Conservation (phyloP, 139 green algal genomes). For the Dunaliella sp. region DNA sequence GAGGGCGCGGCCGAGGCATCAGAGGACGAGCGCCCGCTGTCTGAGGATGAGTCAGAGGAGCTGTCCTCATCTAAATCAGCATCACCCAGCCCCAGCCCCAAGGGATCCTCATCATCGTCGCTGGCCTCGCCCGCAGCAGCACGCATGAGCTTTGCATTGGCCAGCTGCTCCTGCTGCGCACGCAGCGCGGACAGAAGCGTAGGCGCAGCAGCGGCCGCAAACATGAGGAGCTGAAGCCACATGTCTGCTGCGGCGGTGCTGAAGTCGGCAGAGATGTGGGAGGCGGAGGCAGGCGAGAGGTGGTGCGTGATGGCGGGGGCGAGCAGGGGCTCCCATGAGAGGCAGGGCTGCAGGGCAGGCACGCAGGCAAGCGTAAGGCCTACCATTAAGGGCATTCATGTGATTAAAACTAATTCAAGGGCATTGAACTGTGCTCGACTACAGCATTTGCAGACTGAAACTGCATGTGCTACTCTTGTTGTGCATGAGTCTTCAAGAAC, state of each 20-base stretch:
- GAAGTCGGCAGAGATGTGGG: conserved; percentile 48
- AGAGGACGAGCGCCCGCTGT: neutral
- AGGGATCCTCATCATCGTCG: neutral
- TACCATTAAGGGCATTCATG: too few relatives aligned
- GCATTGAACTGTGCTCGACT: too few relatives aligned
- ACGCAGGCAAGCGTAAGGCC: too few relatives aligned
- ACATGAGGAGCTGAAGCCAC: conserved; percentile 74
- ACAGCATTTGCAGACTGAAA: too few relatives aligned
- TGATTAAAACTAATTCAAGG: too few relatives aligned
- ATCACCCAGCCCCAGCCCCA: neutral
- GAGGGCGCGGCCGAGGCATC: neutral
- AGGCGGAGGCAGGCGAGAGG: conserved; percentile 12
- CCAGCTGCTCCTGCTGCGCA: conserved; percentile 1
- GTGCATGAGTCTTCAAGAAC: too few relatives aligned
- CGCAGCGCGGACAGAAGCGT: conserved; percentile 20
- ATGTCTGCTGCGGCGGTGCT: conserved; percentile 59
- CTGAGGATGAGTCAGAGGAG: neutral
- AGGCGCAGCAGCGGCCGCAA: conserved; percentile 28
- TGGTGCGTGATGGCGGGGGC: conserved; percentile 40
- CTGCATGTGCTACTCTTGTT: too few relatives aligned
- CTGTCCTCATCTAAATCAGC: neutral
- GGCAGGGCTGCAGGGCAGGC: conserved; percentile 62
- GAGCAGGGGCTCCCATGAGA: conserved; percentile 66
- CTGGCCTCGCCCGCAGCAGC: neutral
- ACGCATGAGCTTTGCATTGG: neutral